Evolutionary conservation across 345 rosid genomes (phyloP), one percentile per base, ranked within the genome.

Genomic region (thale cress (Arabidopsis thaliana)): DNA sequence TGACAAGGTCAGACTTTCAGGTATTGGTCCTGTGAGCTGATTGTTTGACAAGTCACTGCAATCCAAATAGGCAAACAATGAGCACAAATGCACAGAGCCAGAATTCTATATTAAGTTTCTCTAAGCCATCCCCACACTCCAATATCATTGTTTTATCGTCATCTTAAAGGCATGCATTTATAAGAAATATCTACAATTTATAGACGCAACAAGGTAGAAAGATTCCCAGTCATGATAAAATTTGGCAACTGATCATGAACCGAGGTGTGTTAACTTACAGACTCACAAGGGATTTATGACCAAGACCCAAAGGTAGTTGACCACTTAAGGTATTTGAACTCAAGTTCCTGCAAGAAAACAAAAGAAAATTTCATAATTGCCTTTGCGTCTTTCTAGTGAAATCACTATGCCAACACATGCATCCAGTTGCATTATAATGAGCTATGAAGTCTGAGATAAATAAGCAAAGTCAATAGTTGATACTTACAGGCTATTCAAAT

Each of bases 401-500:
- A 45, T 33, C 33, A 40, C 12, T 23, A 52, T 61, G 42, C 49
- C 41, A 2, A 50, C 23, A 60, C 65, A 68, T 38, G 59, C 23
- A 59, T 36, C 53, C 44, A 65, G 4, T 25, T 40, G 56, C 55
- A 64, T 48, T 38, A 34, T 12, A 64, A 57, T 8, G 33, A 48
- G 63, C 20, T 37, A 46, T 22, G 61, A 58, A 22, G 53, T 64
- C 46, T 13, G 55, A 58, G 23, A 71, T 30, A 48, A 22, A 64
- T 30, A 71, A 12, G 23, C 53, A 33, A 83, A 53, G 30, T 44
- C 68, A 53, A 33, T n/a, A 66, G 28, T 1, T 59, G 82, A 82
- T 80, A 85, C 99, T 89, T 87, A 96, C 99, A 96, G 73, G 87
- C 84, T 82, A 78, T 87, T 87, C 91, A 96, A 86, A 82, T 96